Base-by-base conservation (phyloP, 768 basidiomycete species). In the Hygrocybe punicea region DNA sequence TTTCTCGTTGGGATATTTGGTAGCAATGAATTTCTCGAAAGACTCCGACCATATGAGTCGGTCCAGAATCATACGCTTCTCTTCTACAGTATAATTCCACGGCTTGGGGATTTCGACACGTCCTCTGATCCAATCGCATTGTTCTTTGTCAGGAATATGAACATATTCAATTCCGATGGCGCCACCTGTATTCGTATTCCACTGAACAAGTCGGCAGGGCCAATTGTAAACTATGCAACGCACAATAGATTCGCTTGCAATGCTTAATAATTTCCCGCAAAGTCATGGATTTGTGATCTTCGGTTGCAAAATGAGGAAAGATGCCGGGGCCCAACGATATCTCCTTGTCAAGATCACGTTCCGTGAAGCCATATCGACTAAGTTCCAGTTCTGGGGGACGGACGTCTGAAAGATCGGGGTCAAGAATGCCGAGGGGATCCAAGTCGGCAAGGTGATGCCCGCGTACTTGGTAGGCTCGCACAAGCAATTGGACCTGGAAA, bases 21-120 rank as follows among this genome's bases (percentile, higher is more conserved):
- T 91, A 19, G 94, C 89, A 61, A 99, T 94, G 81, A 98, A 99
- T 67, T 94, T 94, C 73, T 99, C 97, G 67, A 98, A 98, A 4
- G 91, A 89, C 66, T 98, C 97, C n/a, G 96, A 98, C 97, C 97
- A 99, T 70, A 98, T 98, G 65, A 98, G 87, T 59, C 97, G 91
- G 76, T 99, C 97, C 55, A 99, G 84, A 62, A 99, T 95, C 91
- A 98, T 95, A 47, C 93, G 87, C 76, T 98, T 99, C 78, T 99
- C 97, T 65, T 99, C 97, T 52, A 95, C 83, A 51, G 90, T 91
- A 76, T 98, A 99, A 66, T 94, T 93, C 93, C 93, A 98, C 6
- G 96, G 96, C 65, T 90, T 87, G 1, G 97, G 97, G 14, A 88
- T 86, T 73, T 99, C 97, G 45, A 98, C 80, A 58, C 97, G 91